Conservation (phyloP, 1,284 basidiomycete genomes). For the Wallemia ichthyophaga region DNA sequence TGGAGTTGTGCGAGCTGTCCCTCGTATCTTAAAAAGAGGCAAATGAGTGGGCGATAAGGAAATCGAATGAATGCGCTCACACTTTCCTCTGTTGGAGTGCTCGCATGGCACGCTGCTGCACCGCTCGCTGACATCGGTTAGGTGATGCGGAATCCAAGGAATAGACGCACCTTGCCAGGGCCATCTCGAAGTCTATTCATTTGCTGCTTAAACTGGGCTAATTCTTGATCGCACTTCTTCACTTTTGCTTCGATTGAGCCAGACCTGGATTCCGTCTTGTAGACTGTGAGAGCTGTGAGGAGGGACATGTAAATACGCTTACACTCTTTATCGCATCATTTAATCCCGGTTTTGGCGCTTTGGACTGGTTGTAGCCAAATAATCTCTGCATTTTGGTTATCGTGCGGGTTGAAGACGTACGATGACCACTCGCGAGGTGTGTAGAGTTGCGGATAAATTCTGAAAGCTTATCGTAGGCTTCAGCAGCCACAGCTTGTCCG, state of each 20-base stretch:
- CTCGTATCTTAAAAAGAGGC: slow-evolving; percentile 30
- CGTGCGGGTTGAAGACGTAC: not conserved
- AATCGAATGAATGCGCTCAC: slow-evolving; percentile 11
- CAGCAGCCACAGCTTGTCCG: too few species aligned
- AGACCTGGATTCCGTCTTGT: slow-evolving; percentile 59
- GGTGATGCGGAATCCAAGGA: slow-evolving; percentile 3
- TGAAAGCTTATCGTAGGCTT: too few species aligned
- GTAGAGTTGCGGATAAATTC: too few species aligned
- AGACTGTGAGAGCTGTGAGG: not conserved
- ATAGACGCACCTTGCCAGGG: slow-evolving; percentile 51
- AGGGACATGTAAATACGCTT: slow-evolving; percentile 12
- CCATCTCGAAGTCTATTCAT: slow-evolving; percentile 81
- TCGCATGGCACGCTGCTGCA: slow-evolving; percentile 78
- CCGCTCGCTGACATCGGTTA: slow-evolving; percentile 30
- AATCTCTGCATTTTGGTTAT: slow-evolving; percentile 16
- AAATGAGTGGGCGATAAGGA: not conserved
- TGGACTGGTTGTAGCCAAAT: slow-evolving; percentile 16
- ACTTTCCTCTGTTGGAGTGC: slow-evolving; percentile 85
- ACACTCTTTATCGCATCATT: slow-evolving; percentile 74
- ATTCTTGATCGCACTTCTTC: slow-evolving; percentile 80
- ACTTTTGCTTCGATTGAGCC: slow-evolving; percentile 87
- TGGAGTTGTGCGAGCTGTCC: slow-evolving; percentile 61
- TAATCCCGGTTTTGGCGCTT: slow-evolving; percentile 40
- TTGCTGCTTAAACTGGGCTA: slow-evolving; percentile 75
- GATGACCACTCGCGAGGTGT: not conserved